Evolutionary conservation across 1,284 basidiomycete species (phyloP).

Genomic region (Malassezia equina): DNA sequence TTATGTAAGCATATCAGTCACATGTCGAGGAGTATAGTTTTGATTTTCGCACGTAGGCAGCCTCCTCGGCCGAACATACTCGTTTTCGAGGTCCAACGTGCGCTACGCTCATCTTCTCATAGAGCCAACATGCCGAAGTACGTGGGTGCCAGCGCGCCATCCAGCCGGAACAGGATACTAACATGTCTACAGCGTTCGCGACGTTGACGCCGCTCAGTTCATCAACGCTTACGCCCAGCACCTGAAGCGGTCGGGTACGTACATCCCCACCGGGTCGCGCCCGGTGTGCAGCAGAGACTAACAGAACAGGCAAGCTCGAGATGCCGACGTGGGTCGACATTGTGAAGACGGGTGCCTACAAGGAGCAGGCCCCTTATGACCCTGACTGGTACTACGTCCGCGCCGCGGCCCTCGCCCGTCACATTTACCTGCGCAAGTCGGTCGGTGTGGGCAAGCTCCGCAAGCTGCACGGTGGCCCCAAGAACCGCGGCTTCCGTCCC

Average conservation of each 20-base stretch:
- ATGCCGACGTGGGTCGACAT: conserved; percentile 98
- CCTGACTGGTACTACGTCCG: conserved; percentile 99
- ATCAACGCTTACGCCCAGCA: conserved; percentile 84
- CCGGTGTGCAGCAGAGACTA: background rate
- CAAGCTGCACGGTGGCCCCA: conserved; percentile 94
- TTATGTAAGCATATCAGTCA: conserved; percentile 12
- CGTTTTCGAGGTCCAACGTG: conserved; percentile 5
- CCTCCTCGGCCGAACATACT: conserved; percentile 4
- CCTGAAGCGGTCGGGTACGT: conserved; percentile 71
- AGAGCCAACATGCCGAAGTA: conserved; percentile 42
- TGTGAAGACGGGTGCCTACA: conserved; percentile 95
- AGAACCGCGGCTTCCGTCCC: conserved; percentile 74
- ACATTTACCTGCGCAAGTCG: conserved; percentile 99
- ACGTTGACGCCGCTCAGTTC: conserved; percentile 66
- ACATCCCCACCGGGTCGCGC: background rate
- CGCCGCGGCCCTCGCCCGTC: conserved; percentile 90
- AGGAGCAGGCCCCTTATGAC: conserved; percentile 97
- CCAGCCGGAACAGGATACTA: conserved; percentile 10
- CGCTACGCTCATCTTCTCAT: conserved; percentile 13
- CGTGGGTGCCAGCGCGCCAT: conserved; percentile 16
- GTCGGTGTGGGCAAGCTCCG: conserved; percentile 89
- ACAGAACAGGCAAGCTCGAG: conserved; percentile 68
- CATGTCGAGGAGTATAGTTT: conserved; percentile 17
- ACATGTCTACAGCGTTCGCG: conserved; percentile 40
- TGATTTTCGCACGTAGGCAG: conserved; percentile 13